phyloP scores from a whole-genome alignment of 1,139 yeast species.

The Suhomyces terraborum region DNA sequence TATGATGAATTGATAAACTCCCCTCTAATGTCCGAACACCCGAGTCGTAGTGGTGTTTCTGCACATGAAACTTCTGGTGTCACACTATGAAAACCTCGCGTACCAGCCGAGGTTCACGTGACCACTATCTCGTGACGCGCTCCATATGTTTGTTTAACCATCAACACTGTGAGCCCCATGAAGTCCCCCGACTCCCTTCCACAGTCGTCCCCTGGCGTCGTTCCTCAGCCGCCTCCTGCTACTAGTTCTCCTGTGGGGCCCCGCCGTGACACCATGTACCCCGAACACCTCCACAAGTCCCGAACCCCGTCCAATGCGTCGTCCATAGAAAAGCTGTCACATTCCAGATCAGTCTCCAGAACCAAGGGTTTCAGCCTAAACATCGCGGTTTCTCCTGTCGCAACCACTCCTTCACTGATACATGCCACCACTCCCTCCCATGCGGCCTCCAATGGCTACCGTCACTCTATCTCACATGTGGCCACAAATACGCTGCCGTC shows the following conservation, averaged over 20 bases:
- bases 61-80: background rate
- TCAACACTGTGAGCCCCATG: slow-evolving; percentile 1
- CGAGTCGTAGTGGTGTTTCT: background rate
- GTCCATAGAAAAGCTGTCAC: background rate
- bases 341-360: slow-evolving; percentile 19
- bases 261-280: background rate
- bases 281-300: background rate
- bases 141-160: background rate
- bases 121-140: background rate
- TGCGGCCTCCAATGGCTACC: background rate
- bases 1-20: no score
- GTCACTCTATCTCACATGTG: background rate
- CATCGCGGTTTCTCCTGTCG: slow-evolving; percentile 34
- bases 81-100: background rate
- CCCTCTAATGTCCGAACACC: background rate
- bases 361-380: slow-evolving; percentile 35
- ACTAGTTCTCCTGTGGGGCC: slow-evolving; percentile 6
- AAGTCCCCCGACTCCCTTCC: slow-evolving; percentile 3
- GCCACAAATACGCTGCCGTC: slow-evolving; percentile 5
- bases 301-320: slow-evolving; percentile 1
- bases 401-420: slow-evolving; percentile 6
- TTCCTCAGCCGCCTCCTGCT: slow-evolving; percentile 2
- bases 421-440: background rate
- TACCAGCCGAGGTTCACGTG: background rate
- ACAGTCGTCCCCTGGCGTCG: slow-evolving; percentile 3